phyloP scores from a whole-genome alignment of 441 rosid genomes.

The Populus trichocarpa region DNA sequence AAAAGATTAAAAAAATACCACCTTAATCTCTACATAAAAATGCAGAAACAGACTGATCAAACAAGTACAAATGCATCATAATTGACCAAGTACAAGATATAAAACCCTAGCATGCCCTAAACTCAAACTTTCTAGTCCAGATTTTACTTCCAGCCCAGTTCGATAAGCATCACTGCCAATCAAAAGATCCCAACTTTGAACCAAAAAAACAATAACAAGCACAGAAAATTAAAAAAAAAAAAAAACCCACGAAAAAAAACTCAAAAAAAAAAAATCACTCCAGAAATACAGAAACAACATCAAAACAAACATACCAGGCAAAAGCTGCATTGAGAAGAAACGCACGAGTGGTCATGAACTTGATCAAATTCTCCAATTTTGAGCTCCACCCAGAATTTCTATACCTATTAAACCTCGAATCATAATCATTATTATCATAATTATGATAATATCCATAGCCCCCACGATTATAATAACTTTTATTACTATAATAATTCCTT shows the following conservation, averaged over 20 bases:
- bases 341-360: constrained; percentile 62
- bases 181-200: background rate
- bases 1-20: background rate
- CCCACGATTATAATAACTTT: constrained; percentile 3
- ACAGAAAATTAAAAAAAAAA: background rate
- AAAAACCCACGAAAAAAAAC: background rate
- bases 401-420: constrained; percentile 20
- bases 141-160: background rate
- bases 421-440: constrained; percentile 13
- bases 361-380: constrained; percentile 36
- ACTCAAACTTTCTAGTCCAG: background rate
- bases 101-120: background rate
- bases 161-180: background rate
- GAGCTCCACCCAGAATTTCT: constrained; percentile 17
- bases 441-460: constrained; percentile 29
- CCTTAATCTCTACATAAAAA: background rate
- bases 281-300: background rate
- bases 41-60: background rate
- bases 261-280: background rate
- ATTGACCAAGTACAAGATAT: background rate
- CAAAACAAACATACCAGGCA: constrained; percentile 44
- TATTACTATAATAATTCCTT: background rate
- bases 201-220: background rate
- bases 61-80: background rate
- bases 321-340: constrained; percentile 65